Evolutionary conservation across 2,329 filamentous ascomycete species (phyloP), one percentile per base, ranked within the genome.

Genomic region (Monosporascus sp.): DNA sequence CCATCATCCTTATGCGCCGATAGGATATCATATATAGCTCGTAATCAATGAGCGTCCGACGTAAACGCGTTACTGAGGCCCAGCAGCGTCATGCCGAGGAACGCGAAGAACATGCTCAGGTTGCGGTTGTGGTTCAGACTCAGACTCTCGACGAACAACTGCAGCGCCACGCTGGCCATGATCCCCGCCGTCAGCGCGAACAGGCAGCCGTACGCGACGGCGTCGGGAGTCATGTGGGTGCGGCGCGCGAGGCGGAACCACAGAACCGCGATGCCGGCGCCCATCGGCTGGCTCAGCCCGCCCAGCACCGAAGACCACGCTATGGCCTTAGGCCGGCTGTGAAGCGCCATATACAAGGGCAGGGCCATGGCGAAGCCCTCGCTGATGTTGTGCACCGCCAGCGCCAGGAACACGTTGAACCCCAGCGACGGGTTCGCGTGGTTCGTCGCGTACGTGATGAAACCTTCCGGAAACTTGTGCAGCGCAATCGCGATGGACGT

Each of bases 361-460:
- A 99, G 75, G 0, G 91, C 90, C 80, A 99, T 88, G 56, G 92
- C 90, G 67, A 97, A 97, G 2, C 94, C 94, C 73, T 99, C 94
- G 27, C 90, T 92, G 64, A 99, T 96, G 73, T 97, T 99, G 78
- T 99, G 94, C 54, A 99, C 93, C 67, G 96, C 96, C 7, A 99
- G 81, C 0, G 94, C 93, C 70, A 97, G 82, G 73, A 99, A 99
- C 51, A 99, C 90, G 50, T 89, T 88, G 70, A 96, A 84, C 20
- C 94, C 94, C 0, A 99, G 82, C 0, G 81, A 78, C 0, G 94
- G 92, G 68, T 92, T 97, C 14, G 91, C 93, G 67, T 99, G 94
- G 70, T 97, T 99, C 9, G 94, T 97, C 9, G 94, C 93, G 68
- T 95, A 99, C 1, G 93, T 97, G 61, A 99, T 87, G 68, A 88